Evolutionary conservation across 441 rosid species (phyloP).

Genomic region (Codiaeum variegatum): DNA sequence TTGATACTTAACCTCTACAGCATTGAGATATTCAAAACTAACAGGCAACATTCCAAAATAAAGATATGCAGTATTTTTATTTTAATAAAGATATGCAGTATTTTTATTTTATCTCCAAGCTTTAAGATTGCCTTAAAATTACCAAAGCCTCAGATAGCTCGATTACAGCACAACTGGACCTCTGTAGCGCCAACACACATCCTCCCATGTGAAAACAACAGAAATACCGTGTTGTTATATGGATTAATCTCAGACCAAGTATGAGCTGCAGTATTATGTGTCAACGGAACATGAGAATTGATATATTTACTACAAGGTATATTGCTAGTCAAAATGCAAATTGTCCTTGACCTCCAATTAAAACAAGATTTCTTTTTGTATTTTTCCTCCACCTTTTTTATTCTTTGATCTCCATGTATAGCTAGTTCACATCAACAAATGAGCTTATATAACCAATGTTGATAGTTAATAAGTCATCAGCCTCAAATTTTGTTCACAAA

Average conservation of each 20-base stretch:
- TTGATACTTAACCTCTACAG: background rate
- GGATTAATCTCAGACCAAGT: background rate
- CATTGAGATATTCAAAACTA: background rate
- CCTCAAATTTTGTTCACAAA: slow-evolving; percentile 6
- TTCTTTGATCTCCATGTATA: background rate
- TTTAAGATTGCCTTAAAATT: background rate
- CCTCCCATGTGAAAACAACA: background rate
- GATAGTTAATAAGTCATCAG: background rate
- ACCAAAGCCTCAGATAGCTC: background rate
- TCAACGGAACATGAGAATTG: background rate
- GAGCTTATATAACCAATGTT: background rate
- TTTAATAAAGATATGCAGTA: background rate
- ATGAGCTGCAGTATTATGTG: background rate
- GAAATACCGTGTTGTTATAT: background rate
- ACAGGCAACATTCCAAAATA: background rate
- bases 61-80: background rate
- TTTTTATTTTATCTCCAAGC: background rate
- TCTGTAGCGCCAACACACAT: background rate
- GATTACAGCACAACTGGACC: background rate
- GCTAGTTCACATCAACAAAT: background rate
- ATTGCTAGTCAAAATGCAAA: background rate
- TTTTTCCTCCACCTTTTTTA: background rate
- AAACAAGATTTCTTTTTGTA: background rate
- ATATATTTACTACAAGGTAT: background rate
- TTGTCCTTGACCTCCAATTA: background rate